These are phyloP conservation scores for Oehlia diaphana DNA, from an alignment of 192 early-diverging fungal species.

Conservation along the genomic window DNA sequence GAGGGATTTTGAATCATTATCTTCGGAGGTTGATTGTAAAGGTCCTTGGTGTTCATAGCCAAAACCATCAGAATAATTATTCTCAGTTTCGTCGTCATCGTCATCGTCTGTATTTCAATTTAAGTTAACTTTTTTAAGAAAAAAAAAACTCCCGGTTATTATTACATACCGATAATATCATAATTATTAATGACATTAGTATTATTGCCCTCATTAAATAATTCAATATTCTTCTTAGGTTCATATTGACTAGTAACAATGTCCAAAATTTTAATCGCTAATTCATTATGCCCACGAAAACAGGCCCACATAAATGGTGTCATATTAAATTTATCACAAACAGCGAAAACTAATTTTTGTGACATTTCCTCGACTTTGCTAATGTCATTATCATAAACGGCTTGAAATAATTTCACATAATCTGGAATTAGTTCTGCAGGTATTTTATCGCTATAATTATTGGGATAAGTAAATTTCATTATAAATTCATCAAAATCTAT, in stretches of 20 bases:
- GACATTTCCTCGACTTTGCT: neutral
- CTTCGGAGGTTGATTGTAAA: no score
- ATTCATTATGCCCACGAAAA: neutral
- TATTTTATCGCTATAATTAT: neutral
- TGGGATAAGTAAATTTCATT: no score
- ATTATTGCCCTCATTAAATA: neutral
- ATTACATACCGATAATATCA: no score
- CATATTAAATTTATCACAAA: neutral
- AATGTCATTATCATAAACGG: neutral
- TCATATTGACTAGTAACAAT: neutral
- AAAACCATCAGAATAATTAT: no score
- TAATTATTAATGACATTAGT: no score
- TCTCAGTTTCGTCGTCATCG: no score
- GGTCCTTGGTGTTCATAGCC: no score
- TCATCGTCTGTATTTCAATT: no score
- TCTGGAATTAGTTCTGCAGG: neutral
- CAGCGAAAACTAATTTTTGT: neutral
- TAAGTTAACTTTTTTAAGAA: no score
- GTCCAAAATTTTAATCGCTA: conserved; percentile 6
- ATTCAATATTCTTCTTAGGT: neutral
- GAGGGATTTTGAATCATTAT: no score
- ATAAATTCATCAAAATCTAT: no score
- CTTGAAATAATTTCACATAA: neutral
- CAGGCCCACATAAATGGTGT: conserved; percentile 11
- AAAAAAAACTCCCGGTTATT: no score